Evolutionary conservation across 306 rosid species (phyloP).

Genomic region (Cucumis hystrix): DNA sequence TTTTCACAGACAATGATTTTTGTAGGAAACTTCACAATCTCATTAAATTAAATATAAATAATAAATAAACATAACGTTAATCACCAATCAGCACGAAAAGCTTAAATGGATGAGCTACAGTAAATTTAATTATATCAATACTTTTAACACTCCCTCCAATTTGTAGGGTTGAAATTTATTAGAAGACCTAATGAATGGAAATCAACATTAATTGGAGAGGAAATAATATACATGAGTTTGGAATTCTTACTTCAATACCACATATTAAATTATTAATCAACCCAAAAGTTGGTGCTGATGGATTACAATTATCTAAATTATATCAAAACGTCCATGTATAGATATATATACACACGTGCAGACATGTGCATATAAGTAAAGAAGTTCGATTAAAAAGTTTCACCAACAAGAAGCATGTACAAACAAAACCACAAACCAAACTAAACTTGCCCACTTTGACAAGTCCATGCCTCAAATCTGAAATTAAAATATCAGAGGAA

Average conservation of each 20-base stretch:
- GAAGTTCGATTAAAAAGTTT: not conserved
- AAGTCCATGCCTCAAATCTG: not conserved
- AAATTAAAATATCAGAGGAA: not conserved
- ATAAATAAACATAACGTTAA: no score
- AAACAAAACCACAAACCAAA: not conserved
- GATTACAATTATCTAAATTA: not conserved
- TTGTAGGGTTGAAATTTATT: no score
- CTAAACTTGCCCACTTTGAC: not conserved
- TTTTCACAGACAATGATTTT: not conserved
- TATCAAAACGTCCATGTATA: not conserved
- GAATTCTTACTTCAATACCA: no score
- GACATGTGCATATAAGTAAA: no score
- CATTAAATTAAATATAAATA: not conserved
- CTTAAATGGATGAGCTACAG: not conserved
- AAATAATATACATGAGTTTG: no score
- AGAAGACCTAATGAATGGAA: not conserved
- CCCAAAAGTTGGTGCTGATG: not conserved
- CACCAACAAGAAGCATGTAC: not conserved
- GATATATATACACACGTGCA: not conserved
- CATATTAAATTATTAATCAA: no score
- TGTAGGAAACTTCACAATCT: not conserved
- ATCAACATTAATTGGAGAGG: not conserved
- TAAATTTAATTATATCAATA: not conserved
- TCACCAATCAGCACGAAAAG: not conserved
- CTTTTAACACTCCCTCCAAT: not conserved